Percentiles rank a stretch among this genome's conserved stretches.
phyloP scores from a whole-genome alignment of 257 asterid species.

The Fraxinus quadrangulata region DNA sequence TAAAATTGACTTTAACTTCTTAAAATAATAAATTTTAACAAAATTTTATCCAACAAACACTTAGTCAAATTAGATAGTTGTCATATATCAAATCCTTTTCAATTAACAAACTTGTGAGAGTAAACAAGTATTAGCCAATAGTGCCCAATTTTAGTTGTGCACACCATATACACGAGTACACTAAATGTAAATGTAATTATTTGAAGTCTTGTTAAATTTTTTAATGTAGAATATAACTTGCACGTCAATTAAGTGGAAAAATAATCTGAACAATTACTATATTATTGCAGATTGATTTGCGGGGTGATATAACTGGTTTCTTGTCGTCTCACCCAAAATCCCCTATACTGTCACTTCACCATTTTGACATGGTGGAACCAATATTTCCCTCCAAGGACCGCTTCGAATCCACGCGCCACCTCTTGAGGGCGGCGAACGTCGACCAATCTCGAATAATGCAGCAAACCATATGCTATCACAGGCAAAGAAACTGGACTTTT shows the following conservation, averaged over 20 bases:
- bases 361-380: constrained; percentile 50
- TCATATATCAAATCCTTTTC: too few species aligned
- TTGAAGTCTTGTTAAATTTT: too few species aligned
- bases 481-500: constrained; percentile 44
- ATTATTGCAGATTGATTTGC: constrained; percentile 49
- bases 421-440: constrained; percentile 49
- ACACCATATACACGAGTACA: too few species aligned
- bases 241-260: neutral
- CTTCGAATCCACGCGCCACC: constrained; percentile 44
- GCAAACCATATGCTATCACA: constrained; percentile 54
- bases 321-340: constrained; percentile 53
- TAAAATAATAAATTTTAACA: too few species aligned
- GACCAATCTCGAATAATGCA: constrained; percentile 60
- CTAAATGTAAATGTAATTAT: too few species aligned
- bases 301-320: constrained; percentile 55
- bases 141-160: too few species aligned
- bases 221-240: neutral
- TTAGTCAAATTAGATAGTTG: too few species aligned
- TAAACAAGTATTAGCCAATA: too few species aligned
- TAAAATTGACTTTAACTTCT: too few species aligned
- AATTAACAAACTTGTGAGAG: too few species aligned
- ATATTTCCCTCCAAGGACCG: constrained; percentile 55
- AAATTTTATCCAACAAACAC: too few species aligned
- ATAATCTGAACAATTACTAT: neutral
- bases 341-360: constrained; percentile 59